phyloP scores from a whole-genome alignment of 192 early-diverging fungal genomes.

The Lobosporangium transversale region DNA sequence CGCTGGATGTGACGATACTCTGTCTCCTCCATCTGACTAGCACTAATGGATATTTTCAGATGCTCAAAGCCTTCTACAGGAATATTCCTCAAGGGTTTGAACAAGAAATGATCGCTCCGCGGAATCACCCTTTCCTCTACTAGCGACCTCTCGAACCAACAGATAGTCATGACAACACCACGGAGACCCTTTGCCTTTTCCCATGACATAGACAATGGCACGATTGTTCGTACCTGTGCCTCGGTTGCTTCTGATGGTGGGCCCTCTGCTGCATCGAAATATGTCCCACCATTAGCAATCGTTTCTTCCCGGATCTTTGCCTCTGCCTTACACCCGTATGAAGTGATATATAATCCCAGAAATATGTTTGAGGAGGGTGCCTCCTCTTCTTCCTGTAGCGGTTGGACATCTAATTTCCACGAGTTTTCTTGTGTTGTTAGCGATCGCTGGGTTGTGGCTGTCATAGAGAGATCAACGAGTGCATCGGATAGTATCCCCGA shows the following conservation, averaged over 20 bases:
- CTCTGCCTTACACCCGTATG: constrained; percentile 14
- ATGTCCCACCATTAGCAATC: constrained; percentile 14
- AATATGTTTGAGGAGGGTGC: constrained; percentile 20
- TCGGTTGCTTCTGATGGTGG: constrained; percentile 5
- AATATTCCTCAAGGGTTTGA: constrained; percentile 15
- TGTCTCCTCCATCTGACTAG: constrained; percentile 3
- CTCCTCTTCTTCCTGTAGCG: constrained; percentile 14
- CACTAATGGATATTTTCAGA: constrained; percentile 11
- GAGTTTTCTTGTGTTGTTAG: constrained; percentile 4
- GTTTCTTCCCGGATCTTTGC: constrained; percentile 16
- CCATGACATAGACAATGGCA: constrained; percentile 27
- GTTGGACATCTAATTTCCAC: neutral
- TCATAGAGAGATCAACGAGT: constrained; percentile 27
- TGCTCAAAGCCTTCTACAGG: constrained; percentile 29
- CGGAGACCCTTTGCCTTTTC: neutral
- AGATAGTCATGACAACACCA: constrained; percentile 26
- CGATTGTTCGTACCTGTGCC: constrained; percentile 21
- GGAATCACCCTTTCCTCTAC: constrained; percentile 19
- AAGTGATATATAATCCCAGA: constrained; percentile 29
- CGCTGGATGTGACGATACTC: constrained; percentile 20
- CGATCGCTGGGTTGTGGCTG: neutral
- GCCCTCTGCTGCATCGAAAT: constrained; percentile 13
- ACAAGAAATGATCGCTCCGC: constrained; percentile 24
- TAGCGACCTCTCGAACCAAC: constrained; percentile 39
- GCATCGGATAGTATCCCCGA: constrained; percentile 36